Conservation (phyloP, 129 eudicot species). For the Flaveria linearis region DNA sequence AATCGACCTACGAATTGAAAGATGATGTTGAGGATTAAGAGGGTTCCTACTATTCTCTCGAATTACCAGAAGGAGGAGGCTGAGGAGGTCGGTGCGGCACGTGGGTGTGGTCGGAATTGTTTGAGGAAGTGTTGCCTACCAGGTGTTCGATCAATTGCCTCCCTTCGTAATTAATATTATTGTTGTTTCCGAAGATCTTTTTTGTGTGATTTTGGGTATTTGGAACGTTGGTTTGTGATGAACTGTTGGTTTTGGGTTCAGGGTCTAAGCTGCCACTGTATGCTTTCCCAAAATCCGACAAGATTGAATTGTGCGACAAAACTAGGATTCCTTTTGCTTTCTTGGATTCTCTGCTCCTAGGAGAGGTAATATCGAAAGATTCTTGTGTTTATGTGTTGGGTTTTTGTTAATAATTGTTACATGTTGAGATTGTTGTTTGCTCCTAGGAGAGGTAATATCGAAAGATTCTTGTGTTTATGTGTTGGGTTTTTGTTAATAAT, state of each 20-base stretch:
- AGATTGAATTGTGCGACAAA: conserved; percentile 34
- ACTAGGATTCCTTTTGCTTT: conserved; percentile 64
- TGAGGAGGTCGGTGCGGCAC: conserved; percentile 22
- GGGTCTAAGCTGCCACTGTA: conserved; percentile 90
- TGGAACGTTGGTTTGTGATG: neutral
- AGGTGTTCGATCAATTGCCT: conserved; percentile 39
- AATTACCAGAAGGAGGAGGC: conserved; percentile 61
- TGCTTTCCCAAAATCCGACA: conserved; percentile 61
- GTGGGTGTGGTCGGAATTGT: conserved; percentile 69
- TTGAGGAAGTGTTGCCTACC: conserved; percentile 69
- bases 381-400: neutral
- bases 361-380: conserved; percentile 61
- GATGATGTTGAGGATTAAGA: conserved; percentile 60
- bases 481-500: neutral
- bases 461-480: neutral
- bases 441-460: too few species aligned
- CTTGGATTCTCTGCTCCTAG: conserved; percentile 84
- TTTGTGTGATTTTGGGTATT: neutral
- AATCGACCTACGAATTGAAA: neutral
- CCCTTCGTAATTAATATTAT: neutral
- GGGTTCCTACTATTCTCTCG: conserved; percentile 64
- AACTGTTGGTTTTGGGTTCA: conserved; percentile 19
- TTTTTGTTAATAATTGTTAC: neutral
- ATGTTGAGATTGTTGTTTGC: neutral
- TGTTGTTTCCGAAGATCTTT: too few species aligned